Conservation (phyloP, 768 basidiomycete genomes). For the Naganishia kalamii region DNA sequence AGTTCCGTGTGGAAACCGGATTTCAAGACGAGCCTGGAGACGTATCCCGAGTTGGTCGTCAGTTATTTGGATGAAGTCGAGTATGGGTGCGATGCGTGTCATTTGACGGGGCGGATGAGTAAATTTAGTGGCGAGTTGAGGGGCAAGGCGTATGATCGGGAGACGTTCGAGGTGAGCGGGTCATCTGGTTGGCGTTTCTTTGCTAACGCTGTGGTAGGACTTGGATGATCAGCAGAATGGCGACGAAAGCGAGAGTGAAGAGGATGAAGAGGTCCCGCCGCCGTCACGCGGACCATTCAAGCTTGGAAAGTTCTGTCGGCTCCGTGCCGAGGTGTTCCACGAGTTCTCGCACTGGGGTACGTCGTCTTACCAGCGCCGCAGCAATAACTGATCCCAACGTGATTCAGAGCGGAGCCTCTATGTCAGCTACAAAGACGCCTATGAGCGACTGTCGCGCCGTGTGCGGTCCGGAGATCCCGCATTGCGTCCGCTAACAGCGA, state of each 20-base stretch:
- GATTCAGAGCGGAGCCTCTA: constrained; percentile 32
- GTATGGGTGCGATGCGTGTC: constrained; percentile 74
- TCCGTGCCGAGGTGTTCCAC: constrained; percentile 37
- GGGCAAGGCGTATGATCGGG: constrained; percentile 64
- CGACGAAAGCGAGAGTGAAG: constrained; percentile 61
- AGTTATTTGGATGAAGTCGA: constrained; percentile 54
- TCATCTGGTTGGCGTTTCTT: neutral
- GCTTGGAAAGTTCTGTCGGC: constrained; percentile 30
- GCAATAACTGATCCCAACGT: constrained; percentile 61
- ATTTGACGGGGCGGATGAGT: constrained; percentile 64
- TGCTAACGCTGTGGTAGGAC: neutral
- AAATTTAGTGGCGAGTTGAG: constrained; percentile 58
- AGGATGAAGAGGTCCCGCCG: neutral
- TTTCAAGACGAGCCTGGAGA: constrained; percentile 62
- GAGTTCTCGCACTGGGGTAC: constrained; percentile 42
- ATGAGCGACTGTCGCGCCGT: constrained; percentile 40
- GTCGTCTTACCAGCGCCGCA: constrained; percentile 66
- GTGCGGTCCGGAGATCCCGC: constrained; percentile 54
- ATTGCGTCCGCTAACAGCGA: constrained; percentile 15
- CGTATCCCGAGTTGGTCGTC: constrained; percentile 61
- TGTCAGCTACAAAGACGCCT: constrained; percentile 29
- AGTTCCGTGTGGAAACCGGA: constrained; percentile 76
- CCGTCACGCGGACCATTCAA: constrained; percentile 15
- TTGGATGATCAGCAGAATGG: constrained; percentile 22
- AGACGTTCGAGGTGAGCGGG: constrained; percentile 59